Evolutionary conservation across 2,329 filamentous ascomycete genomes (phyloP), one percentile per base, ranked within the genome.

Genomic region (Cytospora paraplurivora): DNA sequence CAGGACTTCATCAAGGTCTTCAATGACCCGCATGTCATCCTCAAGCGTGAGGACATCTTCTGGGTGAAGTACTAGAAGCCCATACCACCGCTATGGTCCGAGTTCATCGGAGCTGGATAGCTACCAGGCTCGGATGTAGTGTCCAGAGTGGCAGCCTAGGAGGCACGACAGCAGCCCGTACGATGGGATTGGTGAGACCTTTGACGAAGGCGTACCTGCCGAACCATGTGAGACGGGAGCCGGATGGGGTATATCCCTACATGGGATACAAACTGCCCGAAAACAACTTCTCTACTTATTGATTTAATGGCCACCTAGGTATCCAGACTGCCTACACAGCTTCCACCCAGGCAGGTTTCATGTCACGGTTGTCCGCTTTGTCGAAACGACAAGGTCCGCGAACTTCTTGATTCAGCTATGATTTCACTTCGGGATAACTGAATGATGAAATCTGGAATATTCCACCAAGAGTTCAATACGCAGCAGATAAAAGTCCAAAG

Each of bases 11-110:
- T 70, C 38, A 75, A 77, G 66, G 78, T 78, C 10, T 68, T 71
- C n/a, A 68, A 71, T 7, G 76, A 82, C 65, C 55, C 73, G 19
- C 73, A 75, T 57, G 76, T 82, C 34, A 69, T 67, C 49, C 70
- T 82, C 49, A 76, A 74, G 65, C 73, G 75, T 66, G 72, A 78
- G 64, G 80, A 80, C 60, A 78, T 82, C 64, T 67, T 77, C 17
- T 73, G 81, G 52, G 78, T 77, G 55, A 83, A 85, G 70, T 81
- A 83, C 75, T 84, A 81, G 19, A 62, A 71, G 7, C 68, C 71
- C 1, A 71, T 78, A 19, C 78, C 80, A 1, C 64, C 74, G 13
- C 79, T 79, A 11, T 82, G 82, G 61, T 62, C 77, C 17, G 71
- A 77, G 59, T 71, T 82, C 6, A 70, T 72, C 5, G 80, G 80